Percentiles rank a stretch among this genome's conserved stretches.
Evolutionary conservation across 805 yeast genomes (phyloP).

Genomic region (Metschnikowia continentalis): DNA sequence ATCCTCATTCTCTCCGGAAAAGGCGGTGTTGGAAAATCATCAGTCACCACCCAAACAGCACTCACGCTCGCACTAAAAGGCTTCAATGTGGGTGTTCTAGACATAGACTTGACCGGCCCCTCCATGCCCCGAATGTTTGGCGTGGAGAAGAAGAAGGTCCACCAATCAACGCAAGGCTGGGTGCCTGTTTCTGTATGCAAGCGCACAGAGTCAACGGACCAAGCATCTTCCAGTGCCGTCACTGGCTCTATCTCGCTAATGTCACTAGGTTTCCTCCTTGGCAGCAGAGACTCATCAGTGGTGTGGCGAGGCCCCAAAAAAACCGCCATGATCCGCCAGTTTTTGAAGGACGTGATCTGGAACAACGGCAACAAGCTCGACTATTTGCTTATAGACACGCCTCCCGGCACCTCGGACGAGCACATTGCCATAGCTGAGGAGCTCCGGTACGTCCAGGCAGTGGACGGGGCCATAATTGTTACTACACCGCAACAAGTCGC

Average conservation of each 20-base stretch:
- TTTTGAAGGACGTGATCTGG: slow-evolving; percentile 89
- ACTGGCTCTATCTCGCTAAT: slow-evolving; percentile 56
- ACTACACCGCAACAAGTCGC: slow-evolving; percentile 96
- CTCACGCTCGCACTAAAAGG: slow-evolving; percentile 70
- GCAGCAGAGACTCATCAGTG: slow-evolving; percentile 81
- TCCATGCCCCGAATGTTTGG: slow-evolving; percentile 97
- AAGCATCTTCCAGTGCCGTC: slow-evolving; percentile 11
- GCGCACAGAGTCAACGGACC: slow-evolving; percentile 5
- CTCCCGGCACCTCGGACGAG: slow-evolving; percentile 98
- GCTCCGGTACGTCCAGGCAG: slow-evolving; percentile 58
- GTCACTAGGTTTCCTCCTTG: slow-evolving; percentile 84
- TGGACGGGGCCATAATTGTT: slow-evolving; percentile 89
- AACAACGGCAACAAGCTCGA: slow-evolving; percentile 55
- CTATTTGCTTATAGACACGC: slow-evolving; percentile 88
- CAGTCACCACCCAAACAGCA: slow-evolving; percentile 92
- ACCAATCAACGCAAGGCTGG: slow-evolving; percentile 85
- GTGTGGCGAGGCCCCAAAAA: slow-evolving; percentile 99
- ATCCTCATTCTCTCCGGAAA: slow-evolving; percentile 85
- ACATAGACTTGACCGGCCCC: slow-evolving; percentile 95
- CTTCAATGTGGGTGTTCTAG: slow-evolving; percentile 85
- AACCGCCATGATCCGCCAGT: slow-evolving; percentile 95
- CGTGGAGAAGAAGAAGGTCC: slow-evolving; percentile 71
- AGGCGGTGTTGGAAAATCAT: slow-evolving; percentile 97
- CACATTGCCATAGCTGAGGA: slow-evolving; percentile 97
- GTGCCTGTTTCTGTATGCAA: slow-evolving; percentile 62